Base-by-base conservation (phyloP, 2,329 filamentous ascomycete genomes). In the Apiospora arundinis region DNA sequence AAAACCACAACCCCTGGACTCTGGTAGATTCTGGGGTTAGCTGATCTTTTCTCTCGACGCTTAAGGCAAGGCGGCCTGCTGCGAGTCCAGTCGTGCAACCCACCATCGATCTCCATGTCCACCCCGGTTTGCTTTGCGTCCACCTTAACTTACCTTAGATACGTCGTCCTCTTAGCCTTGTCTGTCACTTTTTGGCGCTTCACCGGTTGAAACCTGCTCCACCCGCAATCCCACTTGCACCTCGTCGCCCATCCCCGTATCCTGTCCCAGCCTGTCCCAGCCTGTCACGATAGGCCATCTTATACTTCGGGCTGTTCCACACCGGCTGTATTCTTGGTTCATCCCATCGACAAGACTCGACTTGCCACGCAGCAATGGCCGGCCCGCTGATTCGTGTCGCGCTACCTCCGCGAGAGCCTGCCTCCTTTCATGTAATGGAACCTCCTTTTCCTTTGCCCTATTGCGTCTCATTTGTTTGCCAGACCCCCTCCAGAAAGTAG, bases 291-390 rank as follows among this genome's bases (percentile, higher is more conserved):
- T 63, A 63, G 56, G 56, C 5, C 56, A 40, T 63, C 56, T n/a
- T 63, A 63, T 63, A 63, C 56, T 63, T 63, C 56, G 28, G 52
- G 32, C 56, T 63, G 32, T 63, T 63, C 56, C 32, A 63, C 56
- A 63, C 56, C 56, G 56, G 56, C 32, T 63, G 32, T 14, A 40
- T 40, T 63, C 32, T 40, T 63, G 56, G 32, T 40, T 63, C 32
- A n/a, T 40, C 32, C n/a, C 6, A 14, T 40, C 9, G 28, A 40
- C 32, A 40, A 18, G 16, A 40, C 4, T 28, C 40, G 56, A 4
- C 56, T 40, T 40, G 56, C 32, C 56, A 63, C 56, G 56, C 56
- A 63, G 56, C 18, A 4, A 63, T 63, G 56, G 56, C 56, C 56
- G 56, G 56, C n/a, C 56, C 56, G 56, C 28, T 63, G 28, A 40